Base-by-base conservation (phyloP, 1,139 yeast genomes). In the Magnusiomyces fungicola region DNA sequence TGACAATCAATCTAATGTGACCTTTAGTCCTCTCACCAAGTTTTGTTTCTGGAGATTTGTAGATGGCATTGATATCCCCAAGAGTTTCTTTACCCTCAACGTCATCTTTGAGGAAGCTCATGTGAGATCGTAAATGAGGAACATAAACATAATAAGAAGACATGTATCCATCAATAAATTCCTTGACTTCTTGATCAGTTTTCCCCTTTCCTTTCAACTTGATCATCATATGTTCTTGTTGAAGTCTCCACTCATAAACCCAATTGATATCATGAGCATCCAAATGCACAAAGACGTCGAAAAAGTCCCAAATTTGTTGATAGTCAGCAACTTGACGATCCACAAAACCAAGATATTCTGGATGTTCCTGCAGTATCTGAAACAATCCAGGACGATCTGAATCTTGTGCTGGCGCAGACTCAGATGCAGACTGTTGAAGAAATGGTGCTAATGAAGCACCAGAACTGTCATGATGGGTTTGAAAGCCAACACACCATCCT, bases 401-500 rank as follows among this genome's bases (percentile, higher is more conserved):
- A 50, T 57, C 62, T 2, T 63, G 67, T 4, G 6, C 7, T 32
- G 9, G 9, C 6, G 36, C 16, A 14, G n/a, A 32, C 16, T 9
- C 10, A 9, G 36, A 7, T 32, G 9, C 18, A 32, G 18, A 36
- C 6, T 16, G 14, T 3, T 18, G 24, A 19, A 10, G 23, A 36
- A 4, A 6, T 18, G 39, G 23, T n/a, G n/a, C n/a, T n/a, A n/a
- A n/a, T n/a, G n/a, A n/a, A n/a, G n/a, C n/a, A n/a, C n/a, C n/a
- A n/a, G n/a, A n/a, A n/a, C n/a, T n/a, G 16, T 67, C 68, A 21
- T 68, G 55, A 21, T 75, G 58, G 1, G 90, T 75, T 32, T 62
- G 57, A 64, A 80, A 90, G 1, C 97, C 97, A 24, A 81, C 77
- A 66, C 90, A 88, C 98, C 98, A 92, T 1, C 98, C 98, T 68